Conservation (phyloP, 805 yeast genomes). For the Hemisphaericaspora nanyangensis region DNA sequence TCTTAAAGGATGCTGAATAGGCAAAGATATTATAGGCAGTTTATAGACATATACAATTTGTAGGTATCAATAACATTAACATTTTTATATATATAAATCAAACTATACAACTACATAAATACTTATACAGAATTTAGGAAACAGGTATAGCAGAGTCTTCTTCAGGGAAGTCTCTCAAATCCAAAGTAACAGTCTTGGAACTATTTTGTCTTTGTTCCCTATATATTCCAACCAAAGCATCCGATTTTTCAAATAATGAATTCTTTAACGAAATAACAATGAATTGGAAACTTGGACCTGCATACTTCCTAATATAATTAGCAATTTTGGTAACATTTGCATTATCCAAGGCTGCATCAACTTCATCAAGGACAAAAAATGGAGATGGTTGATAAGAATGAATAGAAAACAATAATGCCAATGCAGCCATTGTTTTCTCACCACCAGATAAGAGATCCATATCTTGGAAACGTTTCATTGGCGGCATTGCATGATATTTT, state of each 20-base stretch:
- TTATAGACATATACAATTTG: too few relatives aligned
- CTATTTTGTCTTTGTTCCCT: conserved; percentile 73
- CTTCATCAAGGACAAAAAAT: conserved; percentile 92
- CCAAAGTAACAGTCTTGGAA: conserved; percentile 70
- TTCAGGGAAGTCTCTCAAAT: conserved; percentile 58
- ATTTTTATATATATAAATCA: too few relatives aligned
- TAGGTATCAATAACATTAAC: too few relatives aligned
- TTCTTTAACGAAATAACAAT: conserved; percentile 91
- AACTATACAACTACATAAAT: too few relatives aligned
- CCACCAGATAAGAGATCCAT: conserved; percentile 95
- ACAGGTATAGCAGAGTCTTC: conserved; percentile 16
- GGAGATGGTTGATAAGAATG: conserved; percentile 93
- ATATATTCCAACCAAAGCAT: conserved; percentile 89
- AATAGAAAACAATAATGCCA: conserved; percentile 86
- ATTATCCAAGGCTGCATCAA: conserved; percentile 96
- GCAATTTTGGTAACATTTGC: conserved; percentile 85
- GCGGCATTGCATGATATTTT: conserved; percentile 93
- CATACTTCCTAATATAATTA: conserved; percentile 71
- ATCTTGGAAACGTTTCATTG: conserved; percentile 86
- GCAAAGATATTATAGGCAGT: conserved; percentile 20
- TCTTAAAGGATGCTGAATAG: conserved; percentile 51
- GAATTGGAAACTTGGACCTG: conserved; percentile 79
- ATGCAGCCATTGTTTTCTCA: conserved; percentile 93
- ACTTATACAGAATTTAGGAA: too few relatives aligned
- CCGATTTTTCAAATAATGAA: conserved; percentile 81